Percentiles rank a stretch among this genome's conserved stretches.
Evolutionary conservation across 106 monocot genomes (phyloP).

Genomic region (Ottelia alismoides): DNA sequence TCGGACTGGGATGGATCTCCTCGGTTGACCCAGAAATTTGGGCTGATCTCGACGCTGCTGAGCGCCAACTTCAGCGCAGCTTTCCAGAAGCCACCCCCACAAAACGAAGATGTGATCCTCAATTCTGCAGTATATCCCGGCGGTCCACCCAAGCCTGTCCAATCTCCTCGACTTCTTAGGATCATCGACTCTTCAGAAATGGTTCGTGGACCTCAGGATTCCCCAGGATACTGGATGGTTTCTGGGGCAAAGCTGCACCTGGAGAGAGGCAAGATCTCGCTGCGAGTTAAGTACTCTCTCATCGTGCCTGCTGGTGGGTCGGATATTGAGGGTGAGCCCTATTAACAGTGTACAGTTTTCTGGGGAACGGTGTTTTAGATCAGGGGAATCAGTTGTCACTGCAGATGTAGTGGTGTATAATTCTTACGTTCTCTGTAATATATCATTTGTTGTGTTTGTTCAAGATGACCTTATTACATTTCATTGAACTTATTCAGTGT

Average conservation of each 20-base stretch:
- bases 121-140: constrained; percentile 59
- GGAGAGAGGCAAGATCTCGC: constrained; percentile 43
- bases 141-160: constrained; percentile 44
- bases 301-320: too few species aligned
- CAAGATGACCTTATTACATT: too few species aligned
- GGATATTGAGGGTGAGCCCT: too few species aligned
- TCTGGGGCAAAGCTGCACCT: constrained; percentile 63
- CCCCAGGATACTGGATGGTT: constrained; percentile 77
- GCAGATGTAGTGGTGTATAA: too few species aligned
- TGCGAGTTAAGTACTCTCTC: constrained; percentile 63
- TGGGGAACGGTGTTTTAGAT: too few species aligned
- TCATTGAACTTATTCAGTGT: too few species aligned
- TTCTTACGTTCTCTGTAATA: too few species aligned
- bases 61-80: constrained; percentile 23
- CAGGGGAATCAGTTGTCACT: too few species aligned
- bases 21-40: constrained; percentile 17
- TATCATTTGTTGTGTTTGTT: too few species aligned
- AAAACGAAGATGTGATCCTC: constrained; percentile 26
- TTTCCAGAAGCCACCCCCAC: constrained; percentile 7
- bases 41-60: constrained; percentile 28
- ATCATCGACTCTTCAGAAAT: constrained; percentile 47
- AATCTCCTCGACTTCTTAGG: constrained; percentile 23
- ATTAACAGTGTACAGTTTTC: too few species aligned
- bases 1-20: constrained; percentile 57
- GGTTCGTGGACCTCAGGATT: constrained; percentile 45